Evolutionary conservation across 73 alveolate species (phyloP).

Genomic region (Paraurostyla sp.): DNA sequence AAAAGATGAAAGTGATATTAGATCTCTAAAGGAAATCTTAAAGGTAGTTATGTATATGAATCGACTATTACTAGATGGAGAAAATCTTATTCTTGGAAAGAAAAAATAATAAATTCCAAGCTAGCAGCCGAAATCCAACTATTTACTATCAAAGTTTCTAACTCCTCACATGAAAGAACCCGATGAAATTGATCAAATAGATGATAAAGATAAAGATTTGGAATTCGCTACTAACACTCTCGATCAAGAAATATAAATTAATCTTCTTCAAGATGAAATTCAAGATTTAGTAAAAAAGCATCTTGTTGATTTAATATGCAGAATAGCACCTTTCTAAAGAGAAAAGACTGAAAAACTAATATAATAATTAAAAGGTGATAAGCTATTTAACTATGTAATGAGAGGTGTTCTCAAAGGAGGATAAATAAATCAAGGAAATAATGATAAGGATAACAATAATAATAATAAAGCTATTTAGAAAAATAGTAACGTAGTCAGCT

Average conservation of each 20-base stretch:
- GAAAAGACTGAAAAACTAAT: background rate
- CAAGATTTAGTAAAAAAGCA: background rate
- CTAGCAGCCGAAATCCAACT: background rate
- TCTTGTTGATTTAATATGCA: background rate
- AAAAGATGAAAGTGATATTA: conserved; percentile 32
- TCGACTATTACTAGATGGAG: conserved; percentile 34
- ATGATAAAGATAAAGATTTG: conserved; percentile 2
- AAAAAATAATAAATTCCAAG: background rate
- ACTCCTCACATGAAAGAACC: background rate
- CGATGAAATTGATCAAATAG: conserved; percentile 20
- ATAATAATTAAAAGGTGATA: background rate
- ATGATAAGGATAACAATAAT: too few species aligned
- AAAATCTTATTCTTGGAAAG: conserved; percentile 4
- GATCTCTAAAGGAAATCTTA: conserved; percentile 37
- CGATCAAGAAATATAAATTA: background rate
- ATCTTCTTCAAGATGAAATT: background rate
- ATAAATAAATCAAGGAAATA: too few species aligned
- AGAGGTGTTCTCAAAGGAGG: conserved; percentile 6
- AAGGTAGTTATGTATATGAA: conserved; percentile 57
- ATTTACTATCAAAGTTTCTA: background rate
- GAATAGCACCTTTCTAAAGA: conserved; percentile 46
- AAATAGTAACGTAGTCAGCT: too few species aligned
- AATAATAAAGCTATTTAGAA: too few species aligned
- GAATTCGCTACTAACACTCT: background rate
- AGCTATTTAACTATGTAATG: background rate